Evolutionary conservation across 306 rosid species (phyloP).

Genomic region (Aeschynomene evenia): DNA sequence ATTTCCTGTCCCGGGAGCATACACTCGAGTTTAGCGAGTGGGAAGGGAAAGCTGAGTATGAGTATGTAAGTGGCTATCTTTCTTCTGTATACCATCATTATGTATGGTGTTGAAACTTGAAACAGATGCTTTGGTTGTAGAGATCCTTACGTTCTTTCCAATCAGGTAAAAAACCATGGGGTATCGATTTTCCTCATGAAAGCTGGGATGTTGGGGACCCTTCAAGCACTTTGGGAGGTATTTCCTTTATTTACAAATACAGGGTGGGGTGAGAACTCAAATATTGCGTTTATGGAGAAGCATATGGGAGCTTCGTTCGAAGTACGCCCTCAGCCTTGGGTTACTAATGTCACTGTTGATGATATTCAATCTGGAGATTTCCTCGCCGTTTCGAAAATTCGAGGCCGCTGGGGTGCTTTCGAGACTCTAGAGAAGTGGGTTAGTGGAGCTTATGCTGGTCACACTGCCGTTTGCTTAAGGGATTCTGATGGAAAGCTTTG

Average conservation of each 20-base stretch:
- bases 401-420: conserved; percentile 98
- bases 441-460: conserved; percentile 94
- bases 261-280: conserved; percentile 91
- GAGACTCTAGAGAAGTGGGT: conserved; percentile 98
- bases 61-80: conserved; percentile 68
- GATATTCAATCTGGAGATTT: conserved; percentile 96
- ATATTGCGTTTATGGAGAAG: conserved; percentile 67
- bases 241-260: conserved; percentile 83
- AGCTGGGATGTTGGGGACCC: conserved; percentile 90
- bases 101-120: conserved; percentile 21
- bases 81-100: conserved; percentile 7
- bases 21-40: conserved; percentile 78
- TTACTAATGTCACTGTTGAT: conserved; percentile 62
- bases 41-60: conserved; percentile 83
- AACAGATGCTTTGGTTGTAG: conserved; percentile 9
- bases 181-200: conserved; percentile 91
- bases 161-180: conserved; percentile 78
- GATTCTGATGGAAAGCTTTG: conserved; percentile 87
- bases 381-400: conserved; percentile 92
- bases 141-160: conserved; percentile 29
- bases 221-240: conserved; percentile 81
- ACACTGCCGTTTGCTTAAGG: conserved; percentile 86
- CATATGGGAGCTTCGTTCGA: conserved; percentile 85
- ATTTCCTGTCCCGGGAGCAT: conserved; percentile 85
- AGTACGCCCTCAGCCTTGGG: conserved; percentile 82